Percentiles rank a stretch among this genome's conserved stretches.
Evolutionary conservation across 108 stramenopile genomes (phyloP).

Genomic region (Aurantiochytrium sp.): DNA sequence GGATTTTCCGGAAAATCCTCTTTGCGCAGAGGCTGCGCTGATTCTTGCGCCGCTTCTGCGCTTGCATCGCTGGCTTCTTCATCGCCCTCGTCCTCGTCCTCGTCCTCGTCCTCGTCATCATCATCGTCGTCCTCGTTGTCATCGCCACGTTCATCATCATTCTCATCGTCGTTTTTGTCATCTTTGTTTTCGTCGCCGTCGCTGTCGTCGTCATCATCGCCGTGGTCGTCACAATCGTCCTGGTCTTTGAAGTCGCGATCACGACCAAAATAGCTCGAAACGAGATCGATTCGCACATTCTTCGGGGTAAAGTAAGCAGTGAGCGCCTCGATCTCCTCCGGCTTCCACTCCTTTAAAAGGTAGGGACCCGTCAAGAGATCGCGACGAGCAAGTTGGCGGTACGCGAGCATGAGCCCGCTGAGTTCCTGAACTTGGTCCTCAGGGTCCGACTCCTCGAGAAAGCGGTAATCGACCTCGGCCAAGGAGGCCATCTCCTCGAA

Average conservation of each 20-base stretch:
- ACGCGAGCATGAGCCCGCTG: neutral
- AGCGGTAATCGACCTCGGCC: slow-evolving; percentile 1
- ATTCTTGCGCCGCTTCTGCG: neutral
- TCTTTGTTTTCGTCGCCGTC: neutral
- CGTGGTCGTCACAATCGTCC: neutral
- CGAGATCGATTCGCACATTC: neutral
- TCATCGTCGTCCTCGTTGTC: neutral
- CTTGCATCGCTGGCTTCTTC: neutral
- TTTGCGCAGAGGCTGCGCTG: neutral
- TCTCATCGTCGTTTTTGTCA: neutral
- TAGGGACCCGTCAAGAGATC: neutral
- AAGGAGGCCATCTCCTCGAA: neutral
- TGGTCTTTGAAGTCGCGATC: neutral
- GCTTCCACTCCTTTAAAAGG: neutral
- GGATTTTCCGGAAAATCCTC: neutral
- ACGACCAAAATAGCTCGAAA: neutral
- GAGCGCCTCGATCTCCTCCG: neutral
- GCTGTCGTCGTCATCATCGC: neutral
- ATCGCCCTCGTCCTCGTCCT: neutral
- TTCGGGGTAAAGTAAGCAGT: neutral
- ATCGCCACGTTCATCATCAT: neutral
- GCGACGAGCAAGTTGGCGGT: neutral
- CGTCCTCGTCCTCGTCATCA: neutral
- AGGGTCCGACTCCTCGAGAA: slow-evolving; percentile 11
- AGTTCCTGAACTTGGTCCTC: neutral